A percentile compares a stretch with the other conserved stretches of the same genome.
Evolutionary conservation across 441 rosid species (phyloP).

Genomic region (Aleurites moluccanus): DNA sequence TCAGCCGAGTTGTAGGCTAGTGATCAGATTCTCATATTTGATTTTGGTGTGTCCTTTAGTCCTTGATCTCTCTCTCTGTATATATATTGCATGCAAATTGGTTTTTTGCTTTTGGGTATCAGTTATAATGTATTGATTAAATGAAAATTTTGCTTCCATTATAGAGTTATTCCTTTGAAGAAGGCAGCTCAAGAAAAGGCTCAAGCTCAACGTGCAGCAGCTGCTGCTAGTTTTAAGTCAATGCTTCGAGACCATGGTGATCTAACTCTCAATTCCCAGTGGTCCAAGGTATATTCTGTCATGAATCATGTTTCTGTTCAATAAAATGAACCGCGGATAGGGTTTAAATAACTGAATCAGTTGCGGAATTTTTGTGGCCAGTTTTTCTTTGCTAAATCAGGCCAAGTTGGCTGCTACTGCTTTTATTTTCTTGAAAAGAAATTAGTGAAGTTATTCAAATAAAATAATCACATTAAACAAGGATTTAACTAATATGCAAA

Average conservation of each 20-base stretch:
- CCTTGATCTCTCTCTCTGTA: constrained; percentile 27
- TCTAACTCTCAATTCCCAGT: constrained; percentile 64
- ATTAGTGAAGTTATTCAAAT: neutral
- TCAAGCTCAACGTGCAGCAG: constrained; percentile 69
- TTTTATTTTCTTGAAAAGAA: neutral
- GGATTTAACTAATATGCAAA: no score
- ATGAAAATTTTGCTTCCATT: constrained; percentile 24
- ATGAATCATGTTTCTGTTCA: neutral
- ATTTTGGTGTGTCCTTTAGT: constrained; percentile 35
- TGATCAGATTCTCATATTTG: constrained; percentile 34
- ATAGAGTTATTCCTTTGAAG: constrained; percentile 74
- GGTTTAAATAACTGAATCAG: neutral
- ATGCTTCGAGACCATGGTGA: constrained; percentile 79
- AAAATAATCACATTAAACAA: neutral
- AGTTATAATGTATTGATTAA: constrained; percentile 12
- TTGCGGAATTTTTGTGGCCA: neutral
- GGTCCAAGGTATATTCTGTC: constrained; percentile 79
- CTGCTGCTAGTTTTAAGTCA: constrained; percentile 74
- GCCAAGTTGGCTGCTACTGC: neutral
- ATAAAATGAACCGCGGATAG: neutral
- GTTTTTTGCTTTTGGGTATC: neutral
- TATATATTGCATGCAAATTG: constrained; percentile 16
- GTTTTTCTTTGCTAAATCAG: neutral
- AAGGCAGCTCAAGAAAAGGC: constrained; percentile 78
- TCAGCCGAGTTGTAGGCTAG: constrained; percentile 37